phyloP scores from a whole-genome alignment of 2,329 filamentous ascomycete species.

The Talaromyces sp. region DNA sequence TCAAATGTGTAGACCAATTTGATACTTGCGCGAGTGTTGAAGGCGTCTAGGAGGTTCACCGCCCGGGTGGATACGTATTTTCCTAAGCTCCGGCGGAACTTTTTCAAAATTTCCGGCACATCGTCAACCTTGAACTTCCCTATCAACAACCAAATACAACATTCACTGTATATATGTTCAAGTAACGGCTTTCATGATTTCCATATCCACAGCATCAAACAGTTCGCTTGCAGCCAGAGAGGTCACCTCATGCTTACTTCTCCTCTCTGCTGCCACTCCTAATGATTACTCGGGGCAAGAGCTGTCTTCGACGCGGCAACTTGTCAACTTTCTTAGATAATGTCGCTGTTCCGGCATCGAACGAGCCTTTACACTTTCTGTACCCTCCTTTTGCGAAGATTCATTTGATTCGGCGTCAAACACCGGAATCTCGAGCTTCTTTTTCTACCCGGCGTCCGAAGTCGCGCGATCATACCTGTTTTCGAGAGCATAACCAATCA shows the following conservation, averaged over 20 bases:
- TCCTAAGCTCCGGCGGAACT: constrained; percentile 3
- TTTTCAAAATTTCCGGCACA: constrained; percentile 14
- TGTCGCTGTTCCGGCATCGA: constrained; percentile 32
- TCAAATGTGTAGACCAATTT: neutral
- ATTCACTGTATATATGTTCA: neutral
- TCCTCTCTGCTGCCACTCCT: constrained; percentile 19
- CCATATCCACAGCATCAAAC: neutral
- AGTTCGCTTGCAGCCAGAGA: neutral
- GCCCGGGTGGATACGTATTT: neutral
- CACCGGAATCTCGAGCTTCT: constrained; percentile 17
- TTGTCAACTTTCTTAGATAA: constrained; percentile 36
- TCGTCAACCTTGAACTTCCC: neutral
- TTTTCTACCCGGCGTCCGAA: constrained; percentile 6
- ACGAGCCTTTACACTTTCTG: constrained; percentile 46
- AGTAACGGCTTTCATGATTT: neutral
- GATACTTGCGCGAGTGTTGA: neutral
- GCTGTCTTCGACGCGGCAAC: constrained; percentile 40
- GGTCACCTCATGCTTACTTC: constrained; percentile 7
- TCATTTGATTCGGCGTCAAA: constrained; percentile 21
- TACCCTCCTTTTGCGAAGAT: constrained; percentile 43
- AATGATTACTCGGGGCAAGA: constrained; percentile 45
- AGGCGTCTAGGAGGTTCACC: constrained; percentile 10
- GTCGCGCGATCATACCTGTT: neutral
- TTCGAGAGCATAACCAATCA: neutral
- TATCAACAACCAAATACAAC: neutral